phyloP scores from a whole-genome alignment of 148 eudicot species.

The Simmondsia chinensis region DNA sequence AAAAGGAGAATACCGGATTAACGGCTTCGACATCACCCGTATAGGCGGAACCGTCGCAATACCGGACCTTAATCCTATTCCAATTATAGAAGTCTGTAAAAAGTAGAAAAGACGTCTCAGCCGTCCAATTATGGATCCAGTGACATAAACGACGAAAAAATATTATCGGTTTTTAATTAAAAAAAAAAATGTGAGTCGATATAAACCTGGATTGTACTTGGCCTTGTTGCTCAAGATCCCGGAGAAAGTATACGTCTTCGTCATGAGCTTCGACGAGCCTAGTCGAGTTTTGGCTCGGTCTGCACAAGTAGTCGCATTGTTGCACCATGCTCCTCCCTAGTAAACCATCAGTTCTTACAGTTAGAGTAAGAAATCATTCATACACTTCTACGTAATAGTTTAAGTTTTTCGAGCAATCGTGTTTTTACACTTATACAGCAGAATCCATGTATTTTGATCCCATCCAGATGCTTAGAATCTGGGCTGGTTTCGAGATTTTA shows the following conservation, averaged over 20 bases:
- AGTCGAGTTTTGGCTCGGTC: slow-evolving; percentile 24
- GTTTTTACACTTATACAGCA: no score
- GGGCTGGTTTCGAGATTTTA: no score
- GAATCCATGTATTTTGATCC: no score
- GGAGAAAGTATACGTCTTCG: slow-evolving; percentile 29
- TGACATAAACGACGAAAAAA: background rate
- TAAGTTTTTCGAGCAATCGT: no score
- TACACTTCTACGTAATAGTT: no score
- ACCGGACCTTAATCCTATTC: slow-evolving; percentile 44
- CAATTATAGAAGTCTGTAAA: slow-evolving; percentile 43
- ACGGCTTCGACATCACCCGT: slow-evolving; percentile 48
- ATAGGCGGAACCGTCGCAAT: slow-evolving; percentile 56
- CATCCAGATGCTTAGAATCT: no score
- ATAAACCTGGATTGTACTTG: slow-evolving; percentile 33
- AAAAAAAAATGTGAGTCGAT: background rate
- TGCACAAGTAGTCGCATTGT: slow-evolving; percentile 20
- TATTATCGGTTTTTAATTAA: no score
- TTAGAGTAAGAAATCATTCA: no score
- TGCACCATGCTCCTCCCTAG: slow-evolving; percentile 49
- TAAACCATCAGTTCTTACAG: background rate
- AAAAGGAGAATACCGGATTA: slow-evolving; percentile 30
- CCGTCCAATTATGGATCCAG: background rate
- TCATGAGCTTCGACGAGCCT: slow-evolving; percentile 35
- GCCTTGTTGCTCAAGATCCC: slow-evolving; percentile 27
- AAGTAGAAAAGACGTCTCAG: background rate